phyloP scores from a whole-genome alignment of 148 eudicot species.

The Tetragonia tetragonoides region DNA sequence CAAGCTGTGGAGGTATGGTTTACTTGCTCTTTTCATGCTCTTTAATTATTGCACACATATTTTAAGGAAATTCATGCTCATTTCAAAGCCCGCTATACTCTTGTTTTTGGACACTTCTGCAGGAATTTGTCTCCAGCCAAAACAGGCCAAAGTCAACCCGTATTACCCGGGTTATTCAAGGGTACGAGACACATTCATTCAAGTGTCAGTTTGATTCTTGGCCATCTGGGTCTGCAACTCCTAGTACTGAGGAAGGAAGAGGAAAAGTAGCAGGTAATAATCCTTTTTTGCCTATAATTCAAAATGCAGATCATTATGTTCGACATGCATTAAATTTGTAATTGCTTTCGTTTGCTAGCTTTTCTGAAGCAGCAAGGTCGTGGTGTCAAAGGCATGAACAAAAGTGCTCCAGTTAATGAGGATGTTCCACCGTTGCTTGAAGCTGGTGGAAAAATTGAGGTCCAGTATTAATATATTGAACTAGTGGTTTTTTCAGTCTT shows the following conservation, averaged over 20 bases:
- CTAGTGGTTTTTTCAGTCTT: background rate
- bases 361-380: constrained; percentile 99
- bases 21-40: background rate
- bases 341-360: constrained; percentile 46
- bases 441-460: constrained; percentile 88
- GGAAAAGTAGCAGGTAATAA: constrained; percentile 92
- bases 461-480: constrained; percentile 20
- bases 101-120: constrained; percentile 20
- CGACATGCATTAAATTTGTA: background rate
- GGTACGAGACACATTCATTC: constrained; percentile 85
- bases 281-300: constrained; percentile 2
- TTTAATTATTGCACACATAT: background rate
- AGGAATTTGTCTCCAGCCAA: constrained; percentile 73
- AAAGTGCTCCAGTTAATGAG: constrained; percentile 78
- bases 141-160: constrained; percentile 90
- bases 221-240: constrained; percentile 82
- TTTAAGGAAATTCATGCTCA: background rate
- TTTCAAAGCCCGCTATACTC: constrained; percentile 15
- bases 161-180: constrained; percentile 82
- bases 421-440: constrained; percentile 98
- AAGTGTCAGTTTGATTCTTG: constrained; percentile 91
- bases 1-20: constrained; percentile 79
- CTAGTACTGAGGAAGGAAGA: constrained; percentile 86
- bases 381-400: constrained; percentile 66
- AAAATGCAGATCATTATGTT: background rate